phyloP scores from a whole-genome alignment of 163 green algal species.

The Trebouxia gelatinosa region DNA sequence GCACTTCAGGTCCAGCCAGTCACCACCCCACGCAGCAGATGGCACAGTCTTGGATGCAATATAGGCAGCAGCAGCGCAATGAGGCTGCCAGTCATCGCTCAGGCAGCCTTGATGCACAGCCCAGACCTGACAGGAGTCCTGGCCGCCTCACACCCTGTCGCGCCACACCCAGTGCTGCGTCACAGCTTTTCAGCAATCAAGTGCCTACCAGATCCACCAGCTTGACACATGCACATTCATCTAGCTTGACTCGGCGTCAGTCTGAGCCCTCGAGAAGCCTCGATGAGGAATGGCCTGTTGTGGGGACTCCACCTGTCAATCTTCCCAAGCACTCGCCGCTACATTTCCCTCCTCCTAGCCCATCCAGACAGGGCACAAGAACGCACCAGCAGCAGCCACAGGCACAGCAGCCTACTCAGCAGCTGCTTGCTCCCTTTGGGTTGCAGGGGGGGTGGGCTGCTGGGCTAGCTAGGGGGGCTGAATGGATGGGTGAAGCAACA shows the following conservation, averaged over 20 bases:
- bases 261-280: slow-evolving; percentile 1
- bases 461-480: not conserved
- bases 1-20: not conserved
- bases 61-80: slow-evolving; percentile 1
- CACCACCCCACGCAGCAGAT: slow-evolving; percentile 8
- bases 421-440: not conserved
- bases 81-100: no score
- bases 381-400: not conserved
- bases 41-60: not conserved
- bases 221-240: no score
- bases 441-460: slow-evolving; percentile 8
- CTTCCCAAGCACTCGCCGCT: not conserved
- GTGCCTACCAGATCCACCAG: not conserved
- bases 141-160: no score
- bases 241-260: no score
- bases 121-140: no score
- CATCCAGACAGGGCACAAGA: not conserved
- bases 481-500: slow-evolving; percentile 22
- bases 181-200: not conserved
- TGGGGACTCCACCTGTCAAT: slow-evolving; percentile 3
- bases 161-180: not conserved
- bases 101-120: not conserved
- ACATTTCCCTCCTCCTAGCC: not conserved
- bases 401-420: not conserved
- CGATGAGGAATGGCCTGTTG: slow-evolving; percentile 9